Conservation (phyloP, 1,284 basidiomycete species). For the Cerioporus squamosus region DNA sequence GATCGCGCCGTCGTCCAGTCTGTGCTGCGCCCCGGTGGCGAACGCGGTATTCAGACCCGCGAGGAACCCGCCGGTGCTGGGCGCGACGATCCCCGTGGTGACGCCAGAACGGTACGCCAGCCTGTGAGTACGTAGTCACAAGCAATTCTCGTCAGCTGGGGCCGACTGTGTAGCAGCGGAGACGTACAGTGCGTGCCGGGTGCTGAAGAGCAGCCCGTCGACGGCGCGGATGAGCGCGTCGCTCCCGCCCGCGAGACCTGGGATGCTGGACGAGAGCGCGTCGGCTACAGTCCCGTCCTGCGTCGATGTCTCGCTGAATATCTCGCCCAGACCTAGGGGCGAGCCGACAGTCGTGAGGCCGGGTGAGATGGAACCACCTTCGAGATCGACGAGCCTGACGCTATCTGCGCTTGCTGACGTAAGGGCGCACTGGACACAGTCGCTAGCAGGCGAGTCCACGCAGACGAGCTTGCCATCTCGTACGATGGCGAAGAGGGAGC, state of each 20-base stretch:
- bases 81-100: slow-evolving; percentile 63
- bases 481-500: slow-evolving; percentile 40
- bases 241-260: slow-evolving; percentile 50
- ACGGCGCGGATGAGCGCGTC: slow-evolving; percentile 63
- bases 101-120: slow-evolving; percentile 64
- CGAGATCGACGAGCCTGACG: slow-evolving; percentile 37
- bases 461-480: slow-evolving; percentile 32
- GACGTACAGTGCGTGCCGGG: slow-evolving; percentile 72
- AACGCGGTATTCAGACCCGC: slow-evolving; percentile 73
- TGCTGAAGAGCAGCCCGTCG: slow-evolving; percentile 77
- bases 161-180: slow-evolving; percentile 45
- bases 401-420: slow-evolving; percentile 34
- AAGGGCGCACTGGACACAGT: slow-evolving; percentile 6
- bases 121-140: slow-evolving; percentile 53
- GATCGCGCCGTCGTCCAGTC: slow-evolving; percentile 68
- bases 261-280: slow-evolving; percentile 47
- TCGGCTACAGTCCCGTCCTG: slow-evolving; percentile 52
- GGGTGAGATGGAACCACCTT: slow-evolving; percentile 50
- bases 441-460: slow-evolving; percentile 8
- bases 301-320: slow-evolving; percentile 47
- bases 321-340: slow-evolving; percentile 40
- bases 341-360: slow-evolving; percentile 42
- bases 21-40: slow-evolving; percentile 63
- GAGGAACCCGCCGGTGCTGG: slow-evolving; percentile 59
- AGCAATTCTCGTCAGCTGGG: slow-evolving; percentile 46